Evolutionary conservation across 352 stramenopile species (phyloP).

Genomic region (Thalassiosira livingstoniorum): DNA sequence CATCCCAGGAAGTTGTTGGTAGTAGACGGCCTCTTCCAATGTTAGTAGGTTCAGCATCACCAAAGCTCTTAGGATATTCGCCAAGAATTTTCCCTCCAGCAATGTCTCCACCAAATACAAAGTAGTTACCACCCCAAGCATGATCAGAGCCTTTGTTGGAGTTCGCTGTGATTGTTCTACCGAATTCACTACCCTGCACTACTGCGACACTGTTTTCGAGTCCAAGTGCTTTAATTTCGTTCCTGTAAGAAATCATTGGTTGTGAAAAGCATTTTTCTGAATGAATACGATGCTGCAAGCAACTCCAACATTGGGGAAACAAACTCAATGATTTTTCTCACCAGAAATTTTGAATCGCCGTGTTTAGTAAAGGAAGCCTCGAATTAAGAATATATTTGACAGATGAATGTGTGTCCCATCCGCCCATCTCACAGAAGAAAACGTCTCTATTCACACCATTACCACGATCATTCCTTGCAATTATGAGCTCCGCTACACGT

Average conservation of each 20-base stretch:
- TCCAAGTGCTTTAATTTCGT: constrained; percentile 59
- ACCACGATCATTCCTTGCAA: constrained; percentile 62
- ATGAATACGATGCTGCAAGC: too few species aligned
- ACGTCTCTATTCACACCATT: constrained; percentile 70
- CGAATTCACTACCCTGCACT: constrained; percentile 75
- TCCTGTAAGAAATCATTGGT: background rate
- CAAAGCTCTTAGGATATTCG: constrained; percentile 65
- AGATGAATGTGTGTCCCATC: constrained; percentile 82
- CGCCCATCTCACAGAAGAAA: constrained; percentile 73
- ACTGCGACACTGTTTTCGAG: constrained; percentile 62
- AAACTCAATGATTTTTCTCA: constrained; percentile 42
- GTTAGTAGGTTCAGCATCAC: constrained; percentile 37
- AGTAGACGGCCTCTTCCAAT: constrained; percentile 70
- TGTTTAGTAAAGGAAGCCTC: constrained; percentile 70
- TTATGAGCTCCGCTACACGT: constrained; percentile 75
- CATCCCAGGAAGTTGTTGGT: constrained; percentile 74
- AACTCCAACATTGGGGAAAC: too few species aligned
- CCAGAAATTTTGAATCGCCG: constrained; percentile 71
- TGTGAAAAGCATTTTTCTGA: background rate
- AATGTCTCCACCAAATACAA: constrained; percentile 66
- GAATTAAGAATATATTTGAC: constrained; percentile 53
- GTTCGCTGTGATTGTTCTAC: constrained; percentile 77
- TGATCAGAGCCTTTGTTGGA: constrained; percentile 71
- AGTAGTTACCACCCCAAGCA: constrained; percentile 70
- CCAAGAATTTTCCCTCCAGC: constrained; percentile 70